Evolutionary conservation across 352 stramenopile species (phyloP), one percentile per base, ranked within the genome.

Genomic region (Phytophthora chlamydospora): DNA sequence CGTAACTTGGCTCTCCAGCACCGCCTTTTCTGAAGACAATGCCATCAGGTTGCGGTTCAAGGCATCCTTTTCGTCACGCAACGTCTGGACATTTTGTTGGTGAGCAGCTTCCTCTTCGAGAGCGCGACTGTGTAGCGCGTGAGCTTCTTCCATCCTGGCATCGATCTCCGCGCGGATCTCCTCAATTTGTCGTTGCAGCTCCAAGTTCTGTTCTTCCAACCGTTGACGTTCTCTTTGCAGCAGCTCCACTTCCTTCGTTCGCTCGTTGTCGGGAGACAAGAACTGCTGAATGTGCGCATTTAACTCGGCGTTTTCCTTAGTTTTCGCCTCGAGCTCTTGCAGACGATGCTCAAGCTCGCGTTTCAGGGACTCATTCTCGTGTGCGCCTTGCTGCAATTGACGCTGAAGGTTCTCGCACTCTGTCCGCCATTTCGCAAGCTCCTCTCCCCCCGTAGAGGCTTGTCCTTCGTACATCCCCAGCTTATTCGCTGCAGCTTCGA

Each of bases 51-150:
- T 83, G 19, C 76, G 76, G 21, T 74, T 85, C 47, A 81, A 40
- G 9, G 85, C 79, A 57, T 91, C 81, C 46, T 89, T 93, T 39
- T 93, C 83, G 14, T 73, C 66, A 49, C 72, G 65, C 19, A 93
- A 54, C 21, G 63, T 75, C 7, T 75, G 78, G 8, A 88, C 73
- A 9, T 73, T 74, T 38, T 76, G 72, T 10, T 80, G 74, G 42
- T 90, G 76, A 21, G 71, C 61, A 16, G 55, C 76, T 27, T 89
- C 68, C 55, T 88, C 66, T 42, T 92, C 78, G 4, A 71, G 49
- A 17, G 71, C 67, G 21, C 58, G 66, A 40, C 75, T 56, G 17
- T 88, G 73, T 11, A 73, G 41, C 27, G 68, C 59, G n/a, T 75
- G 78, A 6, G 74, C 69, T 60, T 90, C 71, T 14, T 82, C 60